Conservation (phyloP, 441 rosid genomes). For the Aquilaria agallochum region DNA sequence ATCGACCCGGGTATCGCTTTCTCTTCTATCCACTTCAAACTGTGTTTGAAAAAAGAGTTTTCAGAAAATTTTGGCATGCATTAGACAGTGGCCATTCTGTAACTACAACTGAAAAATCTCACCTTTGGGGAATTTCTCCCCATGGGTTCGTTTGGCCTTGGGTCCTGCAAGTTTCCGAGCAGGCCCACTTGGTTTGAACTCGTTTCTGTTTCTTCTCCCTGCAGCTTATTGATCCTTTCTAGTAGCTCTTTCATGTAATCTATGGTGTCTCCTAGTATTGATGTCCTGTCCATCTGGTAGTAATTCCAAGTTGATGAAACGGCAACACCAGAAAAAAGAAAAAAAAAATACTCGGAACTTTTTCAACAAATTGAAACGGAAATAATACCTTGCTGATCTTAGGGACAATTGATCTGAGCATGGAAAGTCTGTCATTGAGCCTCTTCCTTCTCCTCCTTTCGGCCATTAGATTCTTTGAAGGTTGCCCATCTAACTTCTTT, state of each 20-base stretch:
- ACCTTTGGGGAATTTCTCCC: constrained; percentile 93
- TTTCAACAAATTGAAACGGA: background rate
- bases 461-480: constrained; percentile 97
- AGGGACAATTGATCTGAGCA: constrained; percentile 96
- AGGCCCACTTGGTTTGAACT: constrained; percentile 33
- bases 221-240: constrained; percentile 69
- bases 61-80: background rate
- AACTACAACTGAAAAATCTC: constrained; percentile 9
- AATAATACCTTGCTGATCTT: constrained; percentile 84
- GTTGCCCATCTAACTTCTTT: constrained; percentile 79
- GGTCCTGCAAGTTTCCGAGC: constrained; percentile 40
- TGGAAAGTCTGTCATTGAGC: constrained; percentile 85
- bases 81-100: background rate
- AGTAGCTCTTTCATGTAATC: constrained; percentile 95
- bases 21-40: constrained; percentile 75
- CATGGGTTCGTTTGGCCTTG: constrained; percentile 45
- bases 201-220: constrained; percentile 47
- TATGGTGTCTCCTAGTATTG: constrained; percentile 93
- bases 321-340: constrained; percentile 3
- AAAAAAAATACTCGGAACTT: background rate
- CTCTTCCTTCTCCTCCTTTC: constrained; percentile 91
- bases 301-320: constrained; percentile 2
- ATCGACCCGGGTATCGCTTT: constrained; percentile 53
- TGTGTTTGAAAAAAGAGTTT: constrained; percentile 18
- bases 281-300: constrained; percentile 91